phyloP scores from a whole-genome alignment of 2,329 filamentous ascomycete genomes.

The Exophiala sp. region DNA sequence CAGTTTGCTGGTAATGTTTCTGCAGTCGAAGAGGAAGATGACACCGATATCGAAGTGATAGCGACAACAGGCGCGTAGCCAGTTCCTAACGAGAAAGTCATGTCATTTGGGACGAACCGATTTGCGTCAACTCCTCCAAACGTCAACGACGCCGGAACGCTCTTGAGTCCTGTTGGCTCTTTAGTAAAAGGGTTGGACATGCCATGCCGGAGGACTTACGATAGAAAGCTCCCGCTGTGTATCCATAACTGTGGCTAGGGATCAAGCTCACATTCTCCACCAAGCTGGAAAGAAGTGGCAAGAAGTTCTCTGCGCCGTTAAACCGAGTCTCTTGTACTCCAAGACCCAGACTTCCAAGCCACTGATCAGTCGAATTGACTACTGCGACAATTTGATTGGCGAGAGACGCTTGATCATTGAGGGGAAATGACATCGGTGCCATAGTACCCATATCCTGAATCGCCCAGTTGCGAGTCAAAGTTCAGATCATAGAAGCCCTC shows the following conservation, averaged over 20 bases:
- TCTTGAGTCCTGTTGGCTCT: slow-evolving; percentile 28
- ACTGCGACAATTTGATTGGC: slow-evolving; percentile 33
- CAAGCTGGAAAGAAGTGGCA: slow-evolving; percentile 30
- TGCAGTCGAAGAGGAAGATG: slow-evolving; percentile 16
- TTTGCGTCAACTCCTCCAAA: slow-evolving; percentile 34
- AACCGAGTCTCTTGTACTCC: slow-evolving; percentile 31
- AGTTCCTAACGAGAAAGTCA: slow-evolving; percentile 31
- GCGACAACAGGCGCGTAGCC: slow-evolving; percentile 33
- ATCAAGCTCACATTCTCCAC: slow-evolving; percentile 30
- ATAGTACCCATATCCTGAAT: slow-evolving; percentile 32
- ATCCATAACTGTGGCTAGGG: slow-evolving; percentile 33
- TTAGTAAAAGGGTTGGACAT: not conserved
- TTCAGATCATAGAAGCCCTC: slow-evolving; percentile 31
- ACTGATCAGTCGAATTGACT: slow-evolving; percentile 32
- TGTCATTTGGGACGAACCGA: slow-evolving; percentile 30
- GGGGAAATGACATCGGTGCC: slow-evolving; percentile 34
- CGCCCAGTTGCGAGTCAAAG: slow-evolving; percentile 22
- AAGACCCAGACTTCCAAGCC: slow-evolving; percentile 34
- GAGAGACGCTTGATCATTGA: slow-evolving; percentile 28
- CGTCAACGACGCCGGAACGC: slow-evolving; percentile 32
- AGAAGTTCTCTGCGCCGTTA: slow-evolving; percentile 22
- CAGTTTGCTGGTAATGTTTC: slow-evolving; percentile 22
- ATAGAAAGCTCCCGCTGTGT: slow-evolving; percentile 34
- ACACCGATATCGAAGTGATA: slow-evolving; percentile 31
- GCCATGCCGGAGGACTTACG: slow-evolving; percentile 20